Base-by-base conservation (phyloP, 1,284 basidiomycete genomes). In the Xerocomus nothofagi region DNA sequence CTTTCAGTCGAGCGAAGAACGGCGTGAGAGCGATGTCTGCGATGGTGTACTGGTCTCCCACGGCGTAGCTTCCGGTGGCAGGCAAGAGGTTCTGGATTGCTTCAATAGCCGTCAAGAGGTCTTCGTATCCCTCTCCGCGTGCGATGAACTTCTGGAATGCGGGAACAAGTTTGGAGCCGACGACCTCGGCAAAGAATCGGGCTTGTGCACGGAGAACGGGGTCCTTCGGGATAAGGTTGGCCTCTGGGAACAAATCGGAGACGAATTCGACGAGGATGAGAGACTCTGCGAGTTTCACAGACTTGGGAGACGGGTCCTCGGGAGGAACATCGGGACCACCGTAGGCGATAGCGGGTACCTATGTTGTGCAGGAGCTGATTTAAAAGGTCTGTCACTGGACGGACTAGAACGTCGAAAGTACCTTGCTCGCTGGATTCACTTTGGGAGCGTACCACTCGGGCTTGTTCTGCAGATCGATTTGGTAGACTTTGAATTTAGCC, bases 381-480 rank as follows among this genome's bases (percentile, higher is more conserved):
- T 44, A 38, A 11, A 26, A 9, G 12, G 29, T 17, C 12, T 46
- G 18, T 36, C n/a, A 24, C n/a, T 45, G 1, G 12, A 31, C 14
- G 5, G 6, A 9, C 11, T 21, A 12, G 20, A 7, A 24, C 9
- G 20, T 31, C 12, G n/a, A 34, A 26, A 18, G 1, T 57, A 81
- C 82, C 73, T 86, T 84, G 63, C 77, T 76, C 1, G 78, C 81
- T 1, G 79, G 78, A 65, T 86, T 86, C 31, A 87, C 74, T 51
- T 79, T 73, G 1, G 76, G 71, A 0, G 77, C 74, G 61, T 82
- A 85, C 84, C 82, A 84, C 42, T 71, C 73, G 0, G 85, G 84
- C 68, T 86, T 86, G 71, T 83, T 79, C 55, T 61, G 49, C 26
- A 86, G 65, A 57, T 86, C 78, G 49, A 86, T 77, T 54, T 79